These are phyloP conservation scores for Xerocomellus chrysenteron DNA, from an alignment of 768 basidiomycete species.

Conservation along the genomic window DNA sequence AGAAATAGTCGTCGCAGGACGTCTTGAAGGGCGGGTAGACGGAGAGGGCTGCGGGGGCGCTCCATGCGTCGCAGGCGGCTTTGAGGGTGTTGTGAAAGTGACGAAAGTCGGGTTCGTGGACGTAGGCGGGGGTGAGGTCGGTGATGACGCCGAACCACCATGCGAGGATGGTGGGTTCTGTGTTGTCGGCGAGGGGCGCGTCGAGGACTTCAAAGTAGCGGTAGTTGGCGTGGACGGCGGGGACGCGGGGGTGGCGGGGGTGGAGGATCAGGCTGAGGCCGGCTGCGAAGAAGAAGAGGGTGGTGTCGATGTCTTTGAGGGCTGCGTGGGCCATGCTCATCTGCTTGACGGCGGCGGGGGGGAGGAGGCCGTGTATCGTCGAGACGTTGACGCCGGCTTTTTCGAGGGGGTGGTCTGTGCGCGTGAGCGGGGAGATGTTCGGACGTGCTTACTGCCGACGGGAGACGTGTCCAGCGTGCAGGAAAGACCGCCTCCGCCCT, in stretches of 20 bases:
- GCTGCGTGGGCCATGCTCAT: constrained; percentile 13
- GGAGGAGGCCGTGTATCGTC: constrained; percentile 17
- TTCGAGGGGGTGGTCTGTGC: constrained; percentile 15
- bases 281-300: constrained; percentile 14
- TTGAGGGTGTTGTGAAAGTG: constrained; percentile 50
- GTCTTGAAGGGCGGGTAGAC: constrained; percentile 48
- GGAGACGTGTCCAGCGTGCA: too few relatives aligned
- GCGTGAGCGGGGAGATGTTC: neutral
- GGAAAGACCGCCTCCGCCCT: constrained; percentile 10
- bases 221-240: constrained; percentile 25
- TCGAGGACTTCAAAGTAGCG: constrained; percentile 28
- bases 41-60: constrained; percentile 15
- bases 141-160: constrained; percentile 30
- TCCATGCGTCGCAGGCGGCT: constrained; percentile 42
- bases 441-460: too few relatives aligned
- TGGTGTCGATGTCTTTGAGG: constrained; percentile 2
- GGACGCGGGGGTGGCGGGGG: constrained; percentile 22
- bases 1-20: constrained; percentile 57
- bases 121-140: constrained; percentile 53
- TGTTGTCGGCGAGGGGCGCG: neutral
- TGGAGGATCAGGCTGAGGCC: constrained; percentile 26
- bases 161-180: constrained; percentile 17
- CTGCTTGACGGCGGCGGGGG: constrained; percentile 21
- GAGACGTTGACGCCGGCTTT: constrained; percentile 23
- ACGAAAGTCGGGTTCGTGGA: constrained; percentile 44